Conservation (phyloP, 129 eudicot genomes). For the Ambrosia trifida region DNA sequence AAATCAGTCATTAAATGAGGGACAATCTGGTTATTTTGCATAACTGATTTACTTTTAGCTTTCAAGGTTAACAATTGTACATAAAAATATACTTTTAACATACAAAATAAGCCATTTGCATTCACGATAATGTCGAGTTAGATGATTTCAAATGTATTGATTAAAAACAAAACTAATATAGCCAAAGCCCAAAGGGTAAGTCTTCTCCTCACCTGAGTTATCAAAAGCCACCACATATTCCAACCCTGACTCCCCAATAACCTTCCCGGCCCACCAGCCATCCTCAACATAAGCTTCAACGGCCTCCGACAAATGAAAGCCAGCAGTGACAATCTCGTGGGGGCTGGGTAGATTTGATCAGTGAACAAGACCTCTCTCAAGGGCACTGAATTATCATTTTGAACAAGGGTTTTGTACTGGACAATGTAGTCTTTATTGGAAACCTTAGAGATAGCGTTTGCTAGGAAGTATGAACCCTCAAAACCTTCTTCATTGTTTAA, state of each 20-base stretch:
- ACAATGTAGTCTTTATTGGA: constrained; percentile 36
- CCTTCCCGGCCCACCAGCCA: neutral
- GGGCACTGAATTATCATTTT: constrained; percentile 35
- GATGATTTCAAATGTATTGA: too few relatives aligned
- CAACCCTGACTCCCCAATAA: neutral
- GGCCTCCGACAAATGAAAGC: constrained; percentile 22
- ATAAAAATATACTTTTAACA: too few relatives aligned
- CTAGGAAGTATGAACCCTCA: constrained; percentile 35
- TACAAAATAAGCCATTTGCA: too few relatives aligned
- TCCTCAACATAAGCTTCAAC: constrained; percentile 43
- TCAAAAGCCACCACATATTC: constrained; percentile 32
- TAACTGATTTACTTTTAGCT: too few relatives aligned
- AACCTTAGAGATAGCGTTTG: constrained; percentile 34
- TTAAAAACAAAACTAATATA: too few relatives aligned
- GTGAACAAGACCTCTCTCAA: constrained; percentile 40
- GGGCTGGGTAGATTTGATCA: constrained; percentile 44
- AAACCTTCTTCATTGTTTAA: neutral
- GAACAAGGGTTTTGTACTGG: constrained; percentile 43
- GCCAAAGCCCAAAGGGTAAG: constrained; percentile 16
- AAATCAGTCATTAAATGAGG: too few relatives aligned
- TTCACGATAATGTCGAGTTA: too few relatives aligned
- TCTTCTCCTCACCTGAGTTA: constrained; percentile 28
- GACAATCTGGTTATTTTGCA: too few relatives aligned
- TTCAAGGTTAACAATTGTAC: too few relatives aligned
- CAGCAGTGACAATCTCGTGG: constrained; percentile 20